These are phyloP conservation scores for Penicillium verhagenii DNA, from an alignment of 495 filamentous ascomycete species.

Conservation along the genomic window DNA sequence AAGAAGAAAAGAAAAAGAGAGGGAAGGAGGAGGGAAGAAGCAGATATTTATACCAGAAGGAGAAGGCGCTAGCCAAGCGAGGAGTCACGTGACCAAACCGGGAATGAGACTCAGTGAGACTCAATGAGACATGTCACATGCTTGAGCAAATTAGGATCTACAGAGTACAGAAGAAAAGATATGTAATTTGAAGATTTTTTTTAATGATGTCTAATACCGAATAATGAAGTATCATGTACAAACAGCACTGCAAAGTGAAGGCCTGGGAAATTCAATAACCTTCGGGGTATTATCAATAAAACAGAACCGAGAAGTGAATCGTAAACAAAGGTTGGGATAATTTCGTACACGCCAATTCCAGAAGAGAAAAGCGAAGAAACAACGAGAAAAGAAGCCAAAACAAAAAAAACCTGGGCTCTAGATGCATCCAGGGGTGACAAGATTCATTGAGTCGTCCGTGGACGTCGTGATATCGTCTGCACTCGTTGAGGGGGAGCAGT, in stretches of 20 bases:
- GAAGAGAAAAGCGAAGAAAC: slow-evolving; percentile 13
- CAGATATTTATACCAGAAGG: no score
- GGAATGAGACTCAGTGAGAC: no score
- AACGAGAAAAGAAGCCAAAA: slow-evolving; percentile 10
- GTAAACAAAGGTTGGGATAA: slow-evolving; percentile 9
- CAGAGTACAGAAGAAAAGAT: no score
- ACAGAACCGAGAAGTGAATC: slow-evolving; percentile 35
- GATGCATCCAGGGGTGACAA: slow-evolving; percentile 38
- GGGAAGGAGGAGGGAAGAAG: no score
- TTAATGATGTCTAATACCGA: slow-evolving; percentile 1
- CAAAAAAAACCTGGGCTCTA: slow-evolving; percentile 14
- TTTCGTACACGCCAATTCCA: slow-evolving; percentile 14
- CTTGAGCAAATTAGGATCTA: no score
- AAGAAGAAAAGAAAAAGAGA: slow-evolving; percentile 57
- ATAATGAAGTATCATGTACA: slow-evolving; percentile 27
- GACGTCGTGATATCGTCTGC: slow-evolving; percentile 23
- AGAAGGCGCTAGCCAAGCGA: no score
- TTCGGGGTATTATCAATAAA: slow-evolving; percentile 41
- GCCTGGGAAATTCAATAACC: slow-evolving; percentile 25
- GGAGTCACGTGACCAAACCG: no score
- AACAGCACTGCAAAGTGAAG: slow-evolving; percentile 1
- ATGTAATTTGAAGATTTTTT: no score
- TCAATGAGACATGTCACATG: no score
- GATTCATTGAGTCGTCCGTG: slow-evolving; percentile 24
- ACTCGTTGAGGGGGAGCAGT: background rate